Base-by-base conservation (phyloP, 305 asterid genomes). In the Ruellia speciosa region DNA sequence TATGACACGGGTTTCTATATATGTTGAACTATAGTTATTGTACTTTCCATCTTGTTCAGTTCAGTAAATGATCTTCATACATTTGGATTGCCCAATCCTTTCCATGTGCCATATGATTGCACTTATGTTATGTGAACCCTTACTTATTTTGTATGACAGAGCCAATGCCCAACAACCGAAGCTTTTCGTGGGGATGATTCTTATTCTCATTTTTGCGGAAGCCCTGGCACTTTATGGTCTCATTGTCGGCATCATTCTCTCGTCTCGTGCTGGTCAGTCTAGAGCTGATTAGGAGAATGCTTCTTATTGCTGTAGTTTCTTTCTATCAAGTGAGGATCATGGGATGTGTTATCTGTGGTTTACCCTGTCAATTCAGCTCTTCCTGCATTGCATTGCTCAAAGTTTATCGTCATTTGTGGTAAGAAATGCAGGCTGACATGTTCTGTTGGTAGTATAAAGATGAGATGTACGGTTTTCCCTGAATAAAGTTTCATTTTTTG, bases 101-200 rank as follows among this genome's bases (percentile, higher is more conserved):
- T 24, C 4, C 2, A 4, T 24, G 4, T 24, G 31, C 31, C 31
- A 24, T 24, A 24, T 24, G 4, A 24, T 24, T 24, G 31, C 31
- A 24, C 31, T 24, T 24, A 24, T 24, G 31, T 24, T 24, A 24
- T 24, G 4, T 24, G 31, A 24, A 24, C 31, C 31, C 31, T 4
- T 24, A 24, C n/a, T n/a, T n/a, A n/a, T n/a, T 24, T 24, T 24
- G 31, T 24, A 24, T 24, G 31, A 24, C 79, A 80, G 83, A 64
- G 86, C 86, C 60, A 75, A 78, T 53, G 84, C 84, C 33, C 84
- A 78, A 62, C 81, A 78, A 49, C 84, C 81, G 9, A 78, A 78
- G 64, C 84, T 78, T 61, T 78, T 78, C 28, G 84, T 78, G 19
- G 83, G 80, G 33, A 78, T 78, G 83, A 78, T 78, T 57, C 80